Conservation (phyloP, 129 eudicot species). For the Artemisia argyi region DNA sequence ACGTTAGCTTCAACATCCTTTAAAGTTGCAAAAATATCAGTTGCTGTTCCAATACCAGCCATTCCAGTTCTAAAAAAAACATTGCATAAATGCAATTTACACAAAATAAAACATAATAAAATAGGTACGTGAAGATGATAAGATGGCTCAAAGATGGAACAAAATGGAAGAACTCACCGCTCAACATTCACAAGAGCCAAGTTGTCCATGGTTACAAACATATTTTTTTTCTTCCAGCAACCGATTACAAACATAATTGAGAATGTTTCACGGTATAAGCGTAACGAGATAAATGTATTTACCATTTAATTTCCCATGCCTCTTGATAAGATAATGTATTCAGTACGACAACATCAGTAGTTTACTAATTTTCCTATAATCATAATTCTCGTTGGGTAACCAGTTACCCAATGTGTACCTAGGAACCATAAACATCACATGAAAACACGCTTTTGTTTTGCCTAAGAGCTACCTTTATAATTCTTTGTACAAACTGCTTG, state of each 20-base stretch:
- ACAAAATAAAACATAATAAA: slow-evolving; percentile 5
- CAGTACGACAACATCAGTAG: too few relatives aligned
- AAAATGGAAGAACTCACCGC: slow-evolving; percentile 57
- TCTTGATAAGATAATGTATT: too few relatives aligned
- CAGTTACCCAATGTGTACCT: too few relatives aligned
- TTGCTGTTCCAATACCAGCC: slow-evolving; percentile 99
- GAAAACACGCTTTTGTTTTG: too few relatives aligned
- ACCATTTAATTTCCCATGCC: too few relatives aligned
- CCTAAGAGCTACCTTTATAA: too few relatives aligned
- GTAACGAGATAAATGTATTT: too few relatives aligned
- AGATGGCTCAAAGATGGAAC: not conserved
- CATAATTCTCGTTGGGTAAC: too few relatives aligned
- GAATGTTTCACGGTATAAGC: too few relatives aligned
- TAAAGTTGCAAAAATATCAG: slow-evolving; percentile 86
- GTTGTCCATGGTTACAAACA: slow-evolving; percentile 64
- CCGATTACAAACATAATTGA: slow-evolving; percentile 23
- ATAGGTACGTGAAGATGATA: not conserved
- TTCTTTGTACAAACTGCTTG: too few relatives aligned
- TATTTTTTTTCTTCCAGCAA: too few relatives aligned
- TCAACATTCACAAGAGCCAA: slow-evolving; percentile 96
- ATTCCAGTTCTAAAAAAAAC: slow-evolving; percentile 88
- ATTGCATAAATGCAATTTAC: slow-evolving; percentile 26
- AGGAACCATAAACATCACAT: not conserved
- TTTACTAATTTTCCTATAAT: too few relatives aligned
- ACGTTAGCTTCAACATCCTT: slow-evolving; percentile 98